A percentile compares a stretch with the other conserved stretches of the same genome.
phyloP scores from a whole-genome alignment of 2,329 filamentous ascomycete genomes.

The Fusarium incarnatum region DNA sequence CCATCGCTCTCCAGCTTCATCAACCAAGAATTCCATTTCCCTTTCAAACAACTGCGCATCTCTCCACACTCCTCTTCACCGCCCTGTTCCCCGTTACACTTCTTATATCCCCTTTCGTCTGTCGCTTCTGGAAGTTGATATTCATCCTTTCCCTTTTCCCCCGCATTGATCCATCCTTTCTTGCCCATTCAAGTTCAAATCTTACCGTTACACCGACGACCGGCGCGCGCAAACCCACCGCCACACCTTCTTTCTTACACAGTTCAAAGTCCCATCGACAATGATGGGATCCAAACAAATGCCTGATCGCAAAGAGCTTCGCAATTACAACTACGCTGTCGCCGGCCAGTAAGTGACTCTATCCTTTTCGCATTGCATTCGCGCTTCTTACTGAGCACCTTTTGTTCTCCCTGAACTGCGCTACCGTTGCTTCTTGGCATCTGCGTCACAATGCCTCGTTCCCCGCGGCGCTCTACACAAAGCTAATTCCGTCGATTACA shows the following conservation, averaged over 20 bases:
- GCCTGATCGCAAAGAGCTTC: slow-evolving; percentile 70
- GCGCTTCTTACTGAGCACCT: background rate
- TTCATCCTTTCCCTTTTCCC: slow-evolving; percentile 11
- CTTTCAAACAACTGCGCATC: slow-evolving; percentile 34
- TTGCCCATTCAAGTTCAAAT: background rate
- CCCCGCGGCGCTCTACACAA: slow-evolving; percentile 12
- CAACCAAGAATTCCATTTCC: slow-evolving; percentile 5
- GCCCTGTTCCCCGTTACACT: slow-evolving; percentile 8
- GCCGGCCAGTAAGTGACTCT: slow-evolving; percentile 80
- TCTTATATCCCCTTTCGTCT: slow-evolving; percentile 26
- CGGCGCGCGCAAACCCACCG: slow-evolving; percentile 24
- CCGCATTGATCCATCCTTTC: slow-evolving; percentile 3
- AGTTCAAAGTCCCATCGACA: slow-evolving; percentile 28
- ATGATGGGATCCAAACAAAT: slow-evolving; percentile 53
- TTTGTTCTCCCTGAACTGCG: slow-evolving; percentile 8
- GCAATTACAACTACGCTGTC: slow-evolving; percentile 79
- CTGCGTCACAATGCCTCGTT: slow-evolving; percentile 27
- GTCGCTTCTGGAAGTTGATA: slow-evolving; percentile 29
- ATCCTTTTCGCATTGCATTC: slow-evolving; percentile 23
- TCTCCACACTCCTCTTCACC: slow-evolving; percentile 24
- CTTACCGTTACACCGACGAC: slow-evolving; percentile 25
- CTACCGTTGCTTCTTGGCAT: slow-evolving; percentile 16
- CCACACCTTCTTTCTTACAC: slow-evolving; percentile 23
- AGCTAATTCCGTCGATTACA: slow-evolving; percentile 54
- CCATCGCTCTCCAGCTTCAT: slow-evolving; percentile 30